Base-by-base conservation (phyloP, 164 flowering plant species). In the Amborella trichopoda region DNA sequence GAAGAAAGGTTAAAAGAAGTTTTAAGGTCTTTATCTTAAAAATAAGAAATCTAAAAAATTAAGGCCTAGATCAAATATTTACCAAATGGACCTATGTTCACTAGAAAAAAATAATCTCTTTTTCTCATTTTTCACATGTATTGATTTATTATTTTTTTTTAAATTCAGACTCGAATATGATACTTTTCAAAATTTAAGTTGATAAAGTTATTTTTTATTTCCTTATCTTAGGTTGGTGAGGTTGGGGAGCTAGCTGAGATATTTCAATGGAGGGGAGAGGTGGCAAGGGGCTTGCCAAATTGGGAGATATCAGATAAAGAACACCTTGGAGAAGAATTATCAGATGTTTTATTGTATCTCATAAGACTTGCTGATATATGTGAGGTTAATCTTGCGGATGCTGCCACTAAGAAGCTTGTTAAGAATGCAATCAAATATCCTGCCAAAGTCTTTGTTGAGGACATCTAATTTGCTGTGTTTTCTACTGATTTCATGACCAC, bases 241-340 rank as follows among this genome's bases (percentile, higher is more conserved):
- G 64, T 64, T 22, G 64, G 60, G 18, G 64, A 64, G 52, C 53
- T 63, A 6, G 57, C 63, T 19, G 63, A 63, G 37, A n/a, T n/a
- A n/a, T 56, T 56, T 40, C 61, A 62, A 22, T 62, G 66, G 66
- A 62, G 43, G 22, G 66, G 66, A 42, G 68, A 64, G 53, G 64
- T 59, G 25, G 24, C 67, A 3, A 79, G 47, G 54, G 82, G 76
- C 3, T 56, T 73, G 42, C 80, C 81, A 44, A 63, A 69, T 47
- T 78, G 86, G 80, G 68, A 71, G 17, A 79, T 71, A 46, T 50
- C 73, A 39, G 81, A 78, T 3, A 78, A 76, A 41, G 75, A 71
- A 62, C 81, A 78, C 68, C 59, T 78, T 19, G 81, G 75, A 17
- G 81, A 78, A 61, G 84, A 78, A 58, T 42, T 78, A 10, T 75